These are phyloP conservation scores for Chlorella sp. DNA, from an alignment of 139 green algal species.

Conservation along the genomic window DNA sequence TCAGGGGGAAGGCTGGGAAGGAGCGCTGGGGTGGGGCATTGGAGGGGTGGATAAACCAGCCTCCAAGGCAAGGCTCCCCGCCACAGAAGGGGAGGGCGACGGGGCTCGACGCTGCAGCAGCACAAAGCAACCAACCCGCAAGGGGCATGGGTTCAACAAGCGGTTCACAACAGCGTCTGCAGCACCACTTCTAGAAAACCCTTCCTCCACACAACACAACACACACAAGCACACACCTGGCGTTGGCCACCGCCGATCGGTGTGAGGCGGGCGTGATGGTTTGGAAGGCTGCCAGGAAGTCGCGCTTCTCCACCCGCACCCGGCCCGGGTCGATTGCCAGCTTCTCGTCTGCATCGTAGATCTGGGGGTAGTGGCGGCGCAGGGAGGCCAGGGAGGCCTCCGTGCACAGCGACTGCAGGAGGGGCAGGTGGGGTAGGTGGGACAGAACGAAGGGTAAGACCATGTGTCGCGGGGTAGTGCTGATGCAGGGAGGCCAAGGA, in stretches of 20 bases:
- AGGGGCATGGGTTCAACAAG: not conserved
- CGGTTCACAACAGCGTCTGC: not conserved
- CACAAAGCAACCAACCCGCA: too few relatives aligned
- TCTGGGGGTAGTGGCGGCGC: conserved; percentile 88
- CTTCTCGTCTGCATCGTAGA: conserved; percentile 85
- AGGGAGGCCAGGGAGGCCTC: conserved; percentile 92
- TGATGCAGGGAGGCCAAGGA: conserved; percentile 86
- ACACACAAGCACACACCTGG: not conserved
- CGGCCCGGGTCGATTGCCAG: conserved; percentile 76
- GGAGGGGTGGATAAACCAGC: too few relatives aligned
- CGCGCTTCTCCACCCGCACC: conserved; percentile 47
- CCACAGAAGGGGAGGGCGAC: too few relatives aligned
- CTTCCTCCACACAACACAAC: too few relatives aligned
- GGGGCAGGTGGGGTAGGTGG: not conserved
- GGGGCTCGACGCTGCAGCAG: not conserved
- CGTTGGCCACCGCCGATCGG: conserved; percentile 56
- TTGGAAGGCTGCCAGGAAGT: conserved; percentile 85
- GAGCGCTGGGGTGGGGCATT: too few relatives aligned
- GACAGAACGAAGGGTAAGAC: not conserved
- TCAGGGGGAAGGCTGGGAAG: too few relatives aligned
- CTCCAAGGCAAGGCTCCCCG: too few relatives aligned
- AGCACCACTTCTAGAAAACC: too few relatives aligned
- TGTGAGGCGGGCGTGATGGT: conserved; percentile 86
- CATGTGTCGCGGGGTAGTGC: conserved; percentile 87
- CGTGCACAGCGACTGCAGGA: conserved; percentile 83